Conservation (phyloP, 2,329 filamentous ascomycete species). For the Beauveria pseudobassiana region DNA sequence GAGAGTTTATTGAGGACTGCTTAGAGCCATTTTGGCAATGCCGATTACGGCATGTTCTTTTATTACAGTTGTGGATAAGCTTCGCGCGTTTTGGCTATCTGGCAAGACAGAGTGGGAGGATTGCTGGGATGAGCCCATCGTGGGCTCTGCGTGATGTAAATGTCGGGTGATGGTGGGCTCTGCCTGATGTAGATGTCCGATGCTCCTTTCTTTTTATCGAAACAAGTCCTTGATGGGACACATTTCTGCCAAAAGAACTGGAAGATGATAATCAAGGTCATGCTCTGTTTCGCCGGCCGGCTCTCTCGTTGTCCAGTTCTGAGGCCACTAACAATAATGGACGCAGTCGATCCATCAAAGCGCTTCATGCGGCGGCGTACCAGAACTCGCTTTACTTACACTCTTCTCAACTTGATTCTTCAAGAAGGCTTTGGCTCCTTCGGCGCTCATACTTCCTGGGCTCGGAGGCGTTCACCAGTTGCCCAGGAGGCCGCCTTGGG, state of each 20-base stretch:
- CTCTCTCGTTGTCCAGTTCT: no score
- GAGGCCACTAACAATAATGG: no score
- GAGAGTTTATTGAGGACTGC: not conserved
- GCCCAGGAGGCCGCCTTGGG: slow-evolving; percentile 45
- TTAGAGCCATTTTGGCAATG: not conserved
- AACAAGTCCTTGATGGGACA: not conserved
- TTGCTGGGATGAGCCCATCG: slow-evolving; percentile 1
- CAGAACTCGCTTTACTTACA: no score
- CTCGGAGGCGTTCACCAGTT: slow-evolving; percentile 52
- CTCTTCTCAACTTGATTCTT: not conserved
- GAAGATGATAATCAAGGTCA: no score
- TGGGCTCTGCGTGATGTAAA: not conserved
- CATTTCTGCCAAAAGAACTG: no score
- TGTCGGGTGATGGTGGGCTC: no score
- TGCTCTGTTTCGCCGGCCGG: no score
- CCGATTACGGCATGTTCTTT: not conserved
- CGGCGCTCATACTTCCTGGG: slow-evolving; percentile 33
- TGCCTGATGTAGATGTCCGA: not conserved
- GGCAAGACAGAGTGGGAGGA: not conserved
- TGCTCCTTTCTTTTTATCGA: not conserved
- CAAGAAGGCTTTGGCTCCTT: slow-evolving; percentile 14
- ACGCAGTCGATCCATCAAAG: no score
- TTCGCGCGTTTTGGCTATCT: not conserved
- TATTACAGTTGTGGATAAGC: not conserved
- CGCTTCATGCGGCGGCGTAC: no score